Conservation (phyloP, 2,329 filamentous ascomycete species). For the Colletotrichum acutatum region DNA sequence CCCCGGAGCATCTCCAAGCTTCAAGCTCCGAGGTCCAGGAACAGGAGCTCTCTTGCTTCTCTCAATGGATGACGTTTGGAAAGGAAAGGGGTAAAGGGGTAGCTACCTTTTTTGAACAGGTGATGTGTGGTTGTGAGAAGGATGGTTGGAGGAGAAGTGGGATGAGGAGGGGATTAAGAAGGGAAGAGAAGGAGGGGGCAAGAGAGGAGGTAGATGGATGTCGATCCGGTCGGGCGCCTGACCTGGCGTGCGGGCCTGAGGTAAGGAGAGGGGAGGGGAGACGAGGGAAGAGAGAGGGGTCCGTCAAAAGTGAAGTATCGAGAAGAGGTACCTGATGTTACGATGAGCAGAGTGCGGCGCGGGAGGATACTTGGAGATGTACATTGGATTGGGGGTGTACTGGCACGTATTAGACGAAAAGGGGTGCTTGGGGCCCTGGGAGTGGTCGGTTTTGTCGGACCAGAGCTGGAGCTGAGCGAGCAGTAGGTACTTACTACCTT, state of each 20-base stretch:
- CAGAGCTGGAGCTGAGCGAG: background rate
- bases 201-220: conserved; percentile 22
- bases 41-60: background rate
- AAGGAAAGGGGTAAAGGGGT: background rate
- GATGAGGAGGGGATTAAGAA: conserved; percentile 31
- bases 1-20: background rate
- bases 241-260: conserved; percentile 18
- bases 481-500: background rate
- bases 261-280: conserved; percentile 12
- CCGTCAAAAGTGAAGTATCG: background rate
- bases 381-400: background rate
- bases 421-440: background rate
- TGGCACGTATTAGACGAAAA: background rate
- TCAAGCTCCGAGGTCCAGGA: background rate
- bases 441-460: background rate
- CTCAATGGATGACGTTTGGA: background rate
- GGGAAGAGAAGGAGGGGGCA: conserved; percentile 8
- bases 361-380: conserved; percentile 5
- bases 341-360: background rate
- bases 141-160: conserved; percentile 15
- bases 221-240: conserved; percentile 28
- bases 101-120: conserved; percentile 25
- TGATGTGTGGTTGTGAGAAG: conserved; percentile 21
- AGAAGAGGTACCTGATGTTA: conserved; percentile 1
- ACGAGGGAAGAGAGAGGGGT: conserved; percentile 1